These are phyloP conservation scores for Backusella mclennaniae DNA, from an alignment of 192 early-diverging fungal species.

Conservation along the genomic window DNA sequence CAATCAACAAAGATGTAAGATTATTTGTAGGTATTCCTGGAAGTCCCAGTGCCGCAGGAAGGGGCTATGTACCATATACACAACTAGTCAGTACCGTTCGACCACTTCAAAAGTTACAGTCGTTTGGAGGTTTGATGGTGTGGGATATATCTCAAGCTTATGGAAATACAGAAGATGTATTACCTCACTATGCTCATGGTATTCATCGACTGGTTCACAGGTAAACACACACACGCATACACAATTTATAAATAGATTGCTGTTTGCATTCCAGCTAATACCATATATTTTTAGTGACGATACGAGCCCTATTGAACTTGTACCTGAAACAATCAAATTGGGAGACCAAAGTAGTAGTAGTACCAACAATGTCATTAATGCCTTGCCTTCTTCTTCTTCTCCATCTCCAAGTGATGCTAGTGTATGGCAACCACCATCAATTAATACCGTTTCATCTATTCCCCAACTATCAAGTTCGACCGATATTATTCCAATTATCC, in stretches of 20 bases:
- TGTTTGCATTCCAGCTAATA: slow-evolving; percentile 3
- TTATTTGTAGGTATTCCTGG: slow-evolving; percentile 66
- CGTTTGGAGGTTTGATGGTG: slow-evolving; percentile 35
- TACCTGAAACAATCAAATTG: not conserved
- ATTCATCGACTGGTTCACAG: slow-evolving; percentile 18
- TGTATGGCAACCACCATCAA: not conserved
- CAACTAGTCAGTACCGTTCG: slow-evolving; percentile 48
- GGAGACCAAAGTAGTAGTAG: not conserved
- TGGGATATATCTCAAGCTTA: slow-evolving; percentile 35
- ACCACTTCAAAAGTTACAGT: slow-evolving; percentile 31
- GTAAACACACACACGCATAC: not conserved
- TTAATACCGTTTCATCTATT: not conserved
- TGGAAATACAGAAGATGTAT: slow-evolving; percentile 20
- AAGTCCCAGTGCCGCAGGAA: slow-evolving; percentile 53
- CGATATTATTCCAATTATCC: not conserved
- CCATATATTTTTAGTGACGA: slow-evolving; percentile 1
- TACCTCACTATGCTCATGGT: slow-evolving; percentile 29
- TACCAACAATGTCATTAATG: not conserved
- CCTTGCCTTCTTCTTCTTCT: not conserved
- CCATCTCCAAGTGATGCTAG: not conserved
- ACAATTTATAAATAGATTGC: not conserved
- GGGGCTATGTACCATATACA: slow-evolving; percentile 50
- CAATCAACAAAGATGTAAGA: slow-evolving; percentile 62
- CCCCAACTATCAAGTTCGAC: not conserved
- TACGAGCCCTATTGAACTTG: not conserved